Base-by-base conservation (phyloP, 2,329 filamentous ascomycete genomes). In the Penicillium glabrum region DNA sequence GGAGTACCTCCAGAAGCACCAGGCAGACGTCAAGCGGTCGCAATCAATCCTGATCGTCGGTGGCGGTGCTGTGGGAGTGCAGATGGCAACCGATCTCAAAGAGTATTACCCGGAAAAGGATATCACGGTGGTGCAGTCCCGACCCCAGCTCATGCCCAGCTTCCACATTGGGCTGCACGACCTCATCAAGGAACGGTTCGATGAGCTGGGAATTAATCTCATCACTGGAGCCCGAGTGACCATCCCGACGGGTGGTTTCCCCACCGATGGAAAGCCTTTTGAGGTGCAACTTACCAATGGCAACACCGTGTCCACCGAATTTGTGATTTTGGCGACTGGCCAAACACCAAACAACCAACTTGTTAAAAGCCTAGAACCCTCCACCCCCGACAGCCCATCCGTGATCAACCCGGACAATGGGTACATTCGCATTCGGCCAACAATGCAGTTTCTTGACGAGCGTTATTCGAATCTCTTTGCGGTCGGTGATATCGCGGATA, bases 41-140 rank as follows among this genome's bases (percentile, higher is more conserved):
- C 63, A 65, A 29, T 72, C 70, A 0, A 71, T 73, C 49, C 27
- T 73, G 8, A 70, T 77, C n/a, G 72, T 74, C 3, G 80, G 80
- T 2, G 79, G 79, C 3, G 80, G 80, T 1, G 80, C 80, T 1
- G 80, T 82, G 0, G 80, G 80, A 0, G 77, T 82, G 3, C 78
- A 83, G 62, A 75, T 82, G 67, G 80, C 80, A 0, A 75, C 77
- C 0, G 81, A 83, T 57, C 69, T 81, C 53, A 82, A 79, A 60
- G 75, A 77, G 46, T 69, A 73, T 11, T 81, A 79, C 56, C 79
- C 79, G 0, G 71, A 75, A 4, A 83, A 82, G 57, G 67, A 72
- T 3, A 74, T 83, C 4, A 77, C 75, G 0, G 64, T 83, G 9
- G 69, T 83, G 3, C 80, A 82, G 59, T 82, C 80, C 1, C 69